Conservation (phyloP, 108 stramenopile species). For the Nannochloropsis salina region DNA sequence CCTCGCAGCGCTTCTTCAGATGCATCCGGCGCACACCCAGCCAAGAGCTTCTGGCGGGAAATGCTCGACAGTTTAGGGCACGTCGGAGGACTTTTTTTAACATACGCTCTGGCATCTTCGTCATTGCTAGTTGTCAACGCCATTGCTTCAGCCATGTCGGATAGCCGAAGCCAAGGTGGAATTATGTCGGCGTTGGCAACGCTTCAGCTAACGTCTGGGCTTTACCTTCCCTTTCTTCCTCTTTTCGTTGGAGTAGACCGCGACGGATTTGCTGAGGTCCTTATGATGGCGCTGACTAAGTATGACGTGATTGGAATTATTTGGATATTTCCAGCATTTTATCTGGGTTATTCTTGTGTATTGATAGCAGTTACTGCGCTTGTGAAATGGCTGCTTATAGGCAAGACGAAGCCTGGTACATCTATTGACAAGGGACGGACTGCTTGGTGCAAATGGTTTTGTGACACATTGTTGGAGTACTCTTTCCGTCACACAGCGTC, state of each 20-base stretch:
- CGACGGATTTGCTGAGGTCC: slow-evolving; percentile 15
- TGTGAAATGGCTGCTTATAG: slow-evolving; percentile 1
- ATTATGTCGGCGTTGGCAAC: neutral
- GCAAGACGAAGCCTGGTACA: neutral
- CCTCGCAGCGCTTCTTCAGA: slow-evolving; percentile 12
- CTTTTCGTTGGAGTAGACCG: neutral
- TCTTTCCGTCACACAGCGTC: slow-evolving; percentile 8
- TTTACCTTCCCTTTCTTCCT: slow-evolving; percentile 1
- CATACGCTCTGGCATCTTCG: neutral
- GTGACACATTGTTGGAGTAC: slow-evolving; percentile 13
- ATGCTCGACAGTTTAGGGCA: neutral
- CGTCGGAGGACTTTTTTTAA: neutral
- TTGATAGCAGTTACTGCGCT: neutral
- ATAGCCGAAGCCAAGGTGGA: slow-evolving; percentile 11
- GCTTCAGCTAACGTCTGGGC: neutral
- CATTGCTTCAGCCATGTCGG: slow-evolving; percentile 6
- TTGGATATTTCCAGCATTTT: slow-evolving; percentile 10
- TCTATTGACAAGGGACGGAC: neutral
- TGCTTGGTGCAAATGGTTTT: slow-evolving; percentile 17
- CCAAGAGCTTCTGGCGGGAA: neutral
- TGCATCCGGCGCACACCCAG: neutral
- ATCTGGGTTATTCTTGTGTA: slow-evolving; percentile 16
- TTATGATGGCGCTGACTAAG: slow-evolving; percentile 12
- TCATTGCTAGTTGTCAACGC: slow-evolving; percentile 9
- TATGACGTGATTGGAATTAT: neutral